Conservation (phyloP, 2,329 filamentous ascomycete genomes). For the Rhytidhysteron rufulum region DNA sequence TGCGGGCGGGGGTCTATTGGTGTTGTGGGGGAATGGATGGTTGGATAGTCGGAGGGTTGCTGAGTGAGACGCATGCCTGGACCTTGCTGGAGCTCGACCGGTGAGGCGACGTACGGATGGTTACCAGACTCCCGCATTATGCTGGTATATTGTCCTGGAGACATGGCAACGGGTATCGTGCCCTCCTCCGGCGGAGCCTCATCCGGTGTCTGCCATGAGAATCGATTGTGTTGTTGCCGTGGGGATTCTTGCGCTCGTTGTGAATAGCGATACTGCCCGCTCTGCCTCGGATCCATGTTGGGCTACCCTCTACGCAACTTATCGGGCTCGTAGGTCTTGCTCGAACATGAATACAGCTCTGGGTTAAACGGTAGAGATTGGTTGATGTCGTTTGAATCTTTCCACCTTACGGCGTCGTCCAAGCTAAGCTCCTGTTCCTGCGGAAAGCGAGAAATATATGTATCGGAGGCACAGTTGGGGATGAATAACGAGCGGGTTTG, state of each 20-base stretch:
- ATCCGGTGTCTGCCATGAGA: conserved; percentile 31
- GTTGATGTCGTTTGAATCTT: no score
- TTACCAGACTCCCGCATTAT: conserved; percentile 5
- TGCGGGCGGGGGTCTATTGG: conserved; percentile 21
- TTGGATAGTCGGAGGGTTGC: conserved; percentile 12
- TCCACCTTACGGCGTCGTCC: no score
- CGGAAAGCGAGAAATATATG: conserved; percentile 7
- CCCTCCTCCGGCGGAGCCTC: conserved; percentile 15
- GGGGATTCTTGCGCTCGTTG: conserved; percentile 10
- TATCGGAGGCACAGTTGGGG: no score
- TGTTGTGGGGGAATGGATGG: conserved; percentile 20
- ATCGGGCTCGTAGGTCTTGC: no score
- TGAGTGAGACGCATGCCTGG: background rate
- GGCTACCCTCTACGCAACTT: background rate
- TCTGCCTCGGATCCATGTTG: conserved; percentile 1
- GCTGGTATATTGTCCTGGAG: conserved; percentile 7
- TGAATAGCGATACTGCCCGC: conserved; percentile 9
- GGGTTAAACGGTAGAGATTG: no score
- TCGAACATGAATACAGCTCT: no score
- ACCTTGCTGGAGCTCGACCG: conserved; percentile 18
- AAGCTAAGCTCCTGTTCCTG: no score
- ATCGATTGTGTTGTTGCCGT: conserved; percentile 18
- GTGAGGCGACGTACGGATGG: conserved; percentile 32
- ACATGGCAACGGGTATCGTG: conserved; percentile 8
- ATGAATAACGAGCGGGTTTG: no score